A percentile compares a stretch with the other conserved stretches of the same genome.
These are phyloP conservation scores for Heterobasidion parviporum DNA, from an alignment of 1,284 basidiomycete species.

Conservation along the genomic window DNA sequence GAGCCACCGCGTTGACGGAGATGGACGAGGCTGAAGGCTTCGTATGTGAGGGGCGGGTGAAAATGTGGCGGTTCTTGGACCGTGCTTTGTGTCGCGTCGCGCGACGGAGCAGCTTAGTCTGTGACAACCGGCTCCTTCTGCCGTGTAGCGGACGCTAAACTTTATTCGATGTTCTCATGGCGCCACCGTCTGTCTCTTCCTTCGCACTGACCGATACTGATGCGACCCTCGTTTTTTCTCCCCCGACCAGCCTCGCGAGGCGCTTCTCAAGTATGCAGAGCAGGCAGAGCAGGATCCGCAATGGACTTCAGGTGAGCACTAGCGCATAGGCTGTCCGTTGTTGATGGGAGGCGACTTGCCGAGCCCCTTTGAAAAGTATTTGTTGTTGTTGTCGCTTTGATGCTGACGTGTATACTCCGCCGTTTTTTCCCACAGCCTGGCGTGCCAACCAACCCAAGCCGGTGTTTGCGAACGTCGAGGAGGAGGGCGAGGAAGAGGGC, in stretches of 20 bases:
- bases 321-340: neutral
- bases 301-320: slow-evolving; percentile 69
- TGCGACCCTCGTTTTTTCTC: slow-evolving; percentile 8
- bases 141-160: neutral
- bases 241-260: slow-evolving; percentile 79
- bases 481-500: slow-evolving; percentile 48
- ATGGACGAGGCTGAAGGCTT: neutral
- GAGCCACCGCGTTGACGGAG: neutral
- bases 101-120: neutral
- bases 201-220: neutral
- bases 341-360: slow-evolving; percentile 4
- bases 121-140: neutral
- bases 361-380: slow-evolving; percentile 16
- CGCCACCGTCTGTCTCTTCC: neutral
- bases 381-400: slow-evolving; percentile 39
- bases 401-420: slow-evolving; percentile 60
- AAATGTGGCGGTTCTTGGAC: neutral
- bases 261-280: slow-evolving; percentile 88
- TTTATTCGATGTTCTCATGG: neutral
- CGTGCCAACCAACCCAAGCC: slow-evolving; percentile 71
- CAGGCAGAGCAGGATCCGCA: slow-evolving; percentile 67
- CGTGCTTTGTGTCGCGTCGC: neutral
- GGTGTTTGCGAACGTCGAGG: slow-evolving; percentile 53
- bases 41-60: neutral
- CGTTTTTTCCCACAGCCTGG: slow-evolving; percentile 66